Base-by-base conservation (phyloP, 1,284 basidiomycete genomes). In the Omphalotus olearius region DNA sequence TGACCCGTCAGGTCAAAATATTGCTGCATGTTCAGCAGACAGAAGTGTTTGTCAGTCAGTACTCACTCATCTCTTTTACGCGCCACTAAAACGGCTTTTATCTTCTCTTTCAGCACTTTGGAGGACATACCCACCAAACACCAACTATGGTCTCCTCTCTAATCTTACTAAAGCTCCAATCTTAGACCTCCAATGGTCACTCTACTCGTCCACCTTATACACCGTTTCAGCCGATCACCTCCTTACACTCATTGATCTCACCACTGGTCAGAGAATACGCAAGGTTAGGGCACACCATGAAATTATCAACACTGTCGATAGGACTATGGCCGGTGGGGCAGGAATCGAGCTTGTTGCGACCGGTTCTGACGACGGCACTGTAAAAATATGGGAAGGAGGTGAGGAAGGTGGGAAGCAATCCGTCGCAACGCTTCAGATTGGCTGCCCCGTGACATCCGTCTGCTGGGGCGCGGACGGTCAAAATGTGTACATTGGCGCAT, bases 391-490 rank as follows among this genome's bases (percentile, higher is more conserved):
- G 92, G 91, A 93, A 57, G 85, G 85, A 4, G 80, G 83, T 1
- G 82, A 85, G 5, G 82, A 91, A 26, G 85, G 83, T n/a, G 66
- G 71, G 4, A 95, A 93, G 66, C 73, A 82, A 6, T 79, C 88
- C 18, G 81, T 96, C 11, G 84, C 85, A 17, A 82, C 85, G 30
- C 88, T 93, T 60, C 85, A 93, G 57, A 65, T 96, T 43, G 90
- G 89, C 1, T 89, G 90, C 62, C 93, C 94, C 0, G 88, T 92
- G 25, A 97, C 93, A n/a, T 79, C 88, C 0, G 93, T 96, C 0
- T 89, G 88, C 62, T 97, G 92, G 93, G 88, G 90, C 60, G 82
- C 81, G 37, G 93, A 97, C 62, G 94, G 91, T 0, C 79, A 88
- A 56, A 88, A 82, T 57, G 76, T 94, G 52, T 97, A 91, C 59